Evolutionary conservation across 1,139 yeast genomes (phyloP).

Genomic region (Lodderomyces pseudojiufengensis): DNA sequence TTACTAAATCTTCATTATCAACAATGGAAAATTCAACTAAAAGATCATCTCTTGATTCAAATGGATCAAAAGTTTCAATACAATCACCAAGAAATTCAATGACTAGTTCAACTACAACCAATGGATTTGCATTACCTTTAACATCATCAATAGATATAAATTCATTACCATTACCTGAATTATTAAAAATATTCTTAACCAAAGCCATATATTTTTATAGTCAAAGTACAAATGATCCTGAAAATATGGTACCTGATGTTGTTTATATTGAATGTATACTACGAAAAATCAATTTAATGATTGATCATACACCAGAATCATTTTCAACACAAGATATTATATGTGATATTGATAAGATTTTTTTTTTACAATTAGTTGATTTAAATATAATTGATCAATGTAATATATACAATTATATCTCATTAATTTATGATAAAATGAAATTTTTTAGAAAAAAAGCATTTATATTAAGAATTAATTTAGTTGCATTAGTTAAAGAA

Average conservation of each 20-base stretch:
- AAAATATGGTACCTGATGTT: conserved; percentile 78
- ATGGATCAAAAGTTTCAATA: conserved; percentile 3
- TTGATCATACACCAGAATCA: conserved; percentile 4
- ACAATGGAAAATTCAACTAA: conserved; percentile 14
- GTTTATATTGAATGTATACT: conserved; percentile 73
- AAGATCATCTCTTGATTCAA: conserved; percentile 20
- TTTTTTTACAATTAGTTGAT: conserved; percentile 35
- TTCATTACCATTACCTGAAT: conserved; percentile 38
- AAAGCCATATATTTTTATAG: conserved; percentile 58
- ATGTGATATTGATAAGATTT: conserved; percentile 45
- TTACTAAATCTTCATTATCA: conserved; percentile 16
- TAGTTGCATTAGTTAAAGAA: conserved; percentile 50
- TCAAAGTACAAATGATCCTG: conserved; percentile 54
- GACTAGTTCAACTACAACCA: conserved; percentile 16
- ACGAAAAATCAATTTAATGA: conserved; percentile 59
- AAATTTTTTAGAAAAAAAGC: conserved; percentile 66
- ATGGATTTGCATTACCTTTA: conserved; percentile 10
- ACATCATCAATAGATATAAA: conserved; percentile 20
- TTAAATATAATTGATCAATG: conserved; percentile 54
- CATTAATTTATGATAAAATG: conserved; percentile 60
- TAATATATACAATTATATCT: conserved; percentile 61
- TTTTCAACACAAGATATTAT: conserved; percentile 43
- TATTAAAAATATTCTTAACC: conserved; percentile 42
- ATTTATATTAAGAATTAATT: conserved; percentile 59
- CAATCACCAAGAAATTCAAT: conserved; percentile 35